Percentiles rank a stretch among this genome's conserved stretches.
Evolutionary conservation across 2,329 filamentous ascomycete species (phyloP).

Genomic region (Botrytis porri): DNA sequence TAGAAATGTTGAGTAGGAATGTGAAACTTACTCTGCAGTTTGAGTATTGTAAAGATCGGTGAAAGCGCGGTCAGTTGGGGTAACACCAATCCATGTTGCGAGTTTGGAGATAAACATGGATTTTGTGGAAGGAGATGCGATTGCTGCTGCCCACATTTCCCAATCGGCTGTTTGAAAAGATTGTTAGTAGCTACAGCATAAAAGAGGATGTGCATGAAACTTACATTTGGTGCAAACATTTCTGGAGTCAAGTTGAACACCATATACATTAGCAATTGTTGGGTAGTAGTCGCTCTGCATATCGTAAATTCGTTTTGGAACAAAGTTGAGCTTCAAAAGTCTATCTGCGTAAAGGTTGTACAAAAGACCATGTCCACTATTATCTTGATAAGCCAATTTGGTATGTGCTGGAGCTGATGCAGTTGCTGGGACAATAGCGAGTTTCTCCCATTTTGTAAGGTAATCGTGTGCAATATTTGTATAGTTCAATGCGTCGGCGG

Average conservation of each 20-base stretch:
- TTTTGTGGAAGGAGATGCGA: slow-evolving; percentile 60
- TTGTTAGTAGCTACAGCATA: not conserved
- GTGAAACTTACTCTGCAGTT: slow-evolving; percentile 55
- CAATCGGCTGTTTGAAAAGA: slow-evolving; percentile 55
- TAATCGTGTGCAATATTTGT: slow-evolving; percentile 63
- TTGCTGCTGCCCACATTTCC: slow-evolving; percentile 81
- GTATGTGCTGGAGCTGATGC: slow-evolving; percentile 58
- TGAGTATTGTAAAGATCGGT: slow-evolving; percentile 76
- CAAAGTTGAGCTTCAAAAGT: slow-evolving; percentile 72
- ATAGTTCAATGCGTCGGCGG: slow-evolving; percentile 57
- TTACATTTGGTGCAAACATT: slow-evolving; percentile 74
- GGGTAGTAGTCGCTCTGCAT: slow-evolving; percentile 77
- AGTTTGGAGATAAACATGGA: slow-evolving; percentile 66
- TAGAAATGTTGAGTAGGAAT: not conserved
- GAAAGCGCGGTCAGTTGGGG: slow-evolving; percentile 66
- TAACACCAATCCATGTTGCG: slow-evolving; percentile 73
- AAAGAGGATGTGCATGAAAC: not conserved
- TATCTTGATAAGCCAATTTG: slow-evolving; percentile 74
- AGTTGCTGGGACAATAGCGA: slow-evolving; percentile 62
- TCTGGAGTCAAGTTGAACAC: slow-evolving; percentile 76
- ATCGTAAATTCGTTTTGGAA: slow-evolving; percentile 71
- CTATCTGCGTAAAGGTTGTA: slow-evolving; percentile 85
- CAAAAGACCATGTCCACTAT: slow-evolving; percentile 47
- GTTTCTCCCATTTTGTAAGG: slow-evolving; percentile 68
- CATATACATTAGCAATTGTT: slow-evolving; percentile 68